A percentile compares a stretch with the other conserved stretches of the same genome.
phyloP scores from a whole-genome alignment of 192 early-diverging fungal genomes.

The Coemansia sp. region DNA sequence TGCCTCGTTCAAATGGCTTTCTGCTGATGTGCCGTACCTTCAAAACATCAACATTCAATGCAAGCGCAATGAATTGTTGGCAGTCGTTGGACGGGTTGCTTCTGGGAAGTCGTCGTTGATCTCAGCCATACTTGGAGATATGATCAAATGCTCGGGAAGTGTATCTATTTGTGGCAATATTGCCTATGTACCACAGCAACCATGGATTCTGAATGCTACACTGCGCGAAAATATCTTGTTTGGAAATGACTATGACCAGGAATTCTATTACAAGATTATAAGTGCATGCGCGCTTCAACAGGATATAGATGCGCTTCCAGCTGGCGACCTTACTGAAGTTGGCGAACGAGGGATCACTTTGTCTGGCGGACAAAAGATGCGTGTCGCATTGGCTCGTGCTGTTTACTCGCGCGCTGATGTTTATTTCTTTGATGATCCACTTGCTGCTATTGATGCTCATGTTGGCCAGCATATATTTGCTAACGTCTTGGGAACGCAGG shows the following conservation, averaged over 20 bases:
- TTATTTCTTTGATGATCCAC: slow-evolving; percentile 66
- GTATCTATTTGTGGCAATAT: too few relatives aligned
- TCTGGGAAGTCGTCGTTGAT: too few relatives aligned
- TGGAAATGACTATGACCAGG: slow-evolving; percentile 57
- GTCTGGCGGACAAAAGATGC: slow-evolving; percentile 87
- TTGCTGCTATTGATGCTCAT: slow-evolving; percentile 66
- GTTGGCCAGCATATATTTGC: slow-evolving; percentile 80
- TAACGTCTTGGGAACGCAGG: slow-evolving; percentile 55
- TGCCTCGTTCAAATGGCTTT: slow-evolving; percentile 59
- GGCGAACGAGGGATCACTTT: slow-evolving; percentile 75
- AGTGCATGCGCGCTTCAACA: slow-evolving; percentile 56
- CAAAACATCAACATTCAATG: slow-evolving; percentile 45
- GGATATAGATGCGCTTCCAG: slow-evolving; percentile 59
- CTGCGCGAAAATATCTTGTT: slow-evolving; percentile 54
- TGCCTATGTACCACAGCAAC: too few relatives aligned
- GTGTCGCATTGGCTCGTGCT: slow-evolving; percentile 57
- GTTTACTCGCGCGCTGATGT: slow-evolving; percentile 87
- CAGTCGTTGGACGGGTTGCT: slow-evolving; percentile 36
- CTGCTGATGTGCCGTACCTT: slow-evolving; percentile 34
- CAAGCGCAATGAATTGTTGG: slow-evolving; percentile 54
- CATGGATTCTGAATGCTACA: too few relatives aligned
- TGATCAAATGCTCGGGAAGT: too few relatives aligned
- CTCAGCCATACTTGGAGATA: too few relatives aligned
- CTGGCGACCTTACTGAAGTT: slow-evolving; percentile 59
- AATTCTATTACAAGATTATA: slow-evolving; percentile 57